Base-by-base conservation (phyloP, 805 yeast genomes). In the Kodamaea kakaduensis region DNA sequence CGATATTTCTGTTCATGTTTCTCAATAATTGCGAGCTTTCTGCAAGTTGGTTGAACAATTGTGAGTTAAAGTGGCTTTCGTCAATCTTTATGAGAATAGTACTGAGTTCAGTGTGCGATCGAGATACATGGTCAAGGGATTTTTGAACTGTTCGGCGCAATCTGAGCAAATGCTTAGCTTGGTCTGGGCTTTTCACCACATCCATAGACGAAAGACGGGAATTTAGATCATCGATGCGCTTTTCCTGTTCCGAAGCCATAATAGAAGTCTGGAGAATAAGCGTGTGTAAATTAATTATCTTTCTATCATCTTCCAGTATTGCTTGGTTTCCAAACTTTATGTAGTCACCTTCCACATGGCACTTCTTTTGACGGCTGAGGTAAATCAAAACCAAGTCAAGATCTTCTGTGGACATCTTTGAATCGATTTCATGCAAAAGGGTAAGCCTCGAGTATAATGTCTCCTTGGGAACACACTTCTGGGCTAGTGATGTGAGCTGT, bases 21-120 rank as follows among this genome's bases (percentile, higher is more conserved):
- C 50, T 40, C 39, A 67, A 53, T 5, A 52, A 50, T 3, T 38
- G 34, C 3, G 59, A 37, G 10, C 67, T 54, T 5, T 50, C 42
- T 13, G 46, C 41, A 36, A 66, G 45, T 10, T 60, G 55, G 12
- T 48, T 42, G 32, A 47, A 49, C 4, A 62, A 37, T 13, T 44
- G 41, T 1, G 45, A 38, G 38, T 64, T 65, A 12, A 53, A 36
- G 18, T 47, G 48, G 2, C 69, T 62, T 10, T 67, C 66, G 41
- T 65, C 54, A 12, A 67, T 63, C 41, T 61, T 62, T 17, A 43
- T 32, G 20, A 64, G 33, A 2, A 64, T 45, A 10, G 41, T 28
- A 1, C 36, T 36, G 22, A 67, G 43, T 28, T 61, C 58, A 12
- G 36, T 32, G 13, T 46, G 45, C 3, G 54, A 38, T 5, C 19